Percentiles rank a stretch among this genome's conserved stretches.
Evolutionary conservation across 1,284 basidiomycete genomes (phyloP).

Genomic region (Boletus mariae): DNA sequence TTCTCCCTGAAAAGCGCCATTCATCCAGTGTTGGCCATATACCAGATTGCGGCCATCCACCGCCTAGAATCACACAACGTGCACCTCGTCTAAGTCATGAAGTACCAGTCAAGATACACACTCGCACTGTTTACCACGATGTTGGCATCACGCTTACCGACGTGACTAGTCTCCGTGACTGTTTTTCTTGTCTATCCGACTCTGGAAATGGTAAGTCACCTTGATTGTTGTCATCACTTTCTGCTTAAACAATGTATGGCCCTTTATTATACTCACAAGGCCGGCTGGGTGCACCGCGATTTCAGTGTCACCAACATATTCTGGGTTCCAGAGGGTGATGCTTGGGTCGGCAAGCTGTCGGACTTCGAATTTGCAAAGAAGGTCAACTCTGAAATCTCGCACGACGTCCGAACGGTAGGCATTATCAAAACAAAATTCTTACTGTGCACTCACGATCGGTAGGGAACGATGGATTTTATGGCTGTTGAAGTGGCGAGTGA

Average conservation of each 20-base stretch:
- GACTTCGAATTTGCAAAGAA: slow-evolving; percentile 16
- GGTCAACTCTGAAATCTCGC: not conserved
- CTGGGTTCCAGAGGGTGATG: not conserved
- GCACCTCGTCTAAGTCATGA: not conserved
- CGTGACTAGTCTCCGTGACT: not conserved
- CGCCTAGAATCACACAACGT: not conserved
- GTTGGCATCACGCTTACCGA: not conserved
- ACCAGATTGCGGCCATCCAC: not conserved
- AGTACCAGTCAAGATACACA: not conserved
- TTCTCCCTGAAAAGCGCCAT: not conserved
- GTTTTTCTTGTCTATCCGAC: not conserved
- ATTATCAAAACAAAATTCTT: not conserved
- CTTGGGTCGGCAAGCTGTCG: slow-evolving; percentile 3
- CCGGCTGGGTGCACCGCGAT: not conserved
- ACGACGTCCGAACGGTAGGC: slow-evolving; percentile 10
- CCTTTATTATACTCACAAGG: not conserved
- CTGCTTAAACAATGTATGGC: not conserved
- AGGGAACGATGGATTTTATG: slow-evolving; percentile 8
- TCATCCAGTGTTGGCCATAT: not conserved
- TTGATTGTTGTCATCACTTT: not conserved
- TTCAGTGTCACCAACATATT: not conserved
- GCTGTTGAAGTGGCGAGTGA: too few species aligned
- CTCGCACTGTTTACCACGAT: slow-evolving; percentile 7
- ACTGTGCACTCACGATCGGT: not conserved
- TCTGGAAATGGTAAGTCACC: not conserved